Evolutionary conservation across 345 rosid species (phyloP).

Genomic region (Arabis hirsuta): DNA sequence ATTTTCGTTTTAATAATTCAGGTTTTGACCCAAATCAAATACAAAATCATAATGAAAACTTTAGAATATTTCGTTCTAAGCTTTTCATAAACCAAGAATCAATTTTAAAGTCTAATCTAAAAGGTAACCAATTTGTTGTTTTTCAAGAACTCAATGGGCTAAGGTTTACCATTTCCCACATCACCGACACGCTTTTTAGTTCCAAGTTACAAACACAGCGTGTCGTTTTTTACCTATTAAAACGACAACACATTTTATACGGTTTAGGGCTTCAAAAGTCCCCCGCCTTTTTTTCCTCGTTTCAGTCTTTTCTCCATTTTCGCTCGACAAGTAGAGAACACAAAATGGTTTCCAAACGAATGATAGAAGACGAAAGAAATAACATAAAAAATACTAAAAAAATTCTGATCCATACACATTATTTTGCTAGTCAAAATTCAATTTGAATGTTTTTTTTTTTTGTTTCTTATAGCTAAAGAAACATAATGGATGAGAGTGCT

Average conservation of each 20-base stretch:
- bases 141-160: constrained; percentile 19
- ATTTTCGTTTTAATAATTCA: background rate
- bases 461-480: too few species aligned
- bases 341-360: background rate
- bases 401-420: too few species aligned
- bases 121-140: background rate
- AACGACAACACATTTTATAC: background rate
- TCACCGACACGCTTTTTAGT: background rate
- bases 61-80: too few species aligned
- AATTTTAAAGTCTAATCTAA: background rate
- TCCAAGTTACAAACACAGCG: background rate
- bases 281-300: background rate
- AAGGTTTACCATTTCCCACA: background rate
- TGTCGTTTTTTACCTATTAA: background rate
- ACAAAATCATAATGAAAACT: background rate
- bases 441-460: too few species aligned
- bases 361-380: too few species aligned
- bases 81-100: background rate
- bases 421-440: too few species aligned
- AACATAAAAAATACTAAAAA: background rate
- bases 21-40: background rate
- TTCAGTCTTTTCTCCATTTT: background rate
- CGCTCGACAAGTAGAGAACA: constrained; percentile 2
- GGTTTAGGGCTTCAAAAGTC: background rate
- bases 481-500: constrained; percentile 10